Percentiles rank a stretch among this genome's conserved stretches.
Conservation (phyloP, 2,329 filamentous ascomycete genomes). For the Trichophyton mentagrophytes region DNA sequence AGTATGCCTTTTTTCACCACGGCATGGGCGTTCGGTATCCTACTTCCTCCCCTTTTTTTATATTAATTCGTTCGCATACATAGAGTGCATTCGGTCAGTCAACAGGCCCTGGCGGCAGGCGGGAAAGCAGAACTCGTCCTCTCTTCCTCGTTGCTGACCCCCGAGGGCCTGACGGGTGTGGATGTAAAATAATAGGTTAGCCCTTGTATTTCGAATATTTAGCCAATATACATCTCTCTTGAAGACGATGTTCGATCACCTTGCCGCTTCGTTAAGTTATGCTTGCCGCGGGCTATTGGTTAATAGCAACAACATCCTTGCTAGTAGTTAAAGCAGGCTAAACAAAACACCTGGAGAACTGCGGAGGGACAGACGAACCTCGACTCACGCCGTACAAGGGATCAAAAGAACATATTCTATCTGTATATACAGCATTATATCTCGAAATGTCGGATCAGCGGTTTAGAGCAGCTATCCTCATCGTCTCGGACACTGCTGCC, state of each 20-base stretch:
- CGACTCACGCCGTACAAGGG: neutral
- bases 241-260: neutral
- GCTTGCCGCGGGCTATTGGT: neutral
- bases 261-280: too few relatives aligned
- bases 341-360: neutral
- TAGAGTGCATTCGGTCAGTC: conserved; percentile 16
- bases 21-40: conserved; percentile 6
- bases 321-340: neutral
- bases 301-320: neutral
- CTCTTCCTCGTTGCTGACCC: neutral
- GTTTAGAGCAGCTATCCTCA: conserved; percentile 63
- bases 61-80: conserved; percentile 1
- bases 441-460: conserved; percentile 21
- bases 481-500: conserved; percentile 83
- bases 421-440: neutral
- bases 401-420: neutral
- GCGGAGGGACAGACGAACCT: neutral
- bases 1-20: conserved; percentile 16
- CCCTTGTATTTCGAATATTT: conserved; percentile 2
- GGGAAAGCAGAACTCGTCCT: neutral
- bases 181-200: conserved; percentile 4
- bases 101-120: conserved; percentile 12
- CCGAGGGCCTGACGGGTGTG: neutral
- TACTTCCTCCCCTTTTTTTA: neutral
- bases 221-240: neutral